phyloP scores from a whole-genome alignment of 306 rosid species.

The Trichosanthes cucumerina region DNA sequence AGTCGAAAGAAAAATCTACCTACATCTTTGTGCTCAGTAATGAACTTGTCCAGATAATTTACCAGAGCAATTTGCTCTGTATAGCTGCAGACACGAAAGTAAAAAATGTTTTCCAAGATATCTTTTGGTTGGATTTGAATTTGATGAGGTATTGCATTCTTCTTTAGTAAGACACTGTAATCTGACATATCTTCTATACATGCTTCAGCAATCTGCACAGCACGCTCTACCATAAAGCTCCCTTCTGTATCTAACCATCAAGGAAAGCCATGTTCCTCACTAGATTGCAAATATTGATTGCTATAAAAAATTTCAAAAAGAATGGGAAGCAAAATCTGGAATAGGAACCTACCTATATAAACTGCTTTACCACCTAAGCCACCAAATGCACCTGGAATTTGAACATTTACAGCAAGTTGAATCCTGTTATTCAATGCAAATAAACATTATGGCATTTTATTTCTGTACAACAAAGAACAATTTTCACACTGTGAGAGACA shows the following conservation, averaged over 20 bases:
- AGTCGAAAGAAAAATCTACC: conserved; percentile 16
- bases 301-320: conserved; percentile 9
- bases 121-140: conserved; percentile 44
- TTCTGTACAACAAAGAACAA: not conserved
- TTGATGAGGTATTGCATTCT: conserved; percentile 32
- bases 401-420: conserved; percentile 92
- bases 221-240: conserved; percentile 95
- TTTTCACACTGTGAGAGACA: not conserved
- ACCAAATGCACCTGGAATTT: conserved; percentile 69
- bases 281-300: conserved; percentile 4
- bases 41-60: conserved; percentile 73
- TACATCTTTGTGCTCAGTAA: conserved; percentile 77
- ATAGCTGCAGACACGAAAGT: conserved; percentile 82
- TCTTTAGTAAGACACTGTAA: conserved; percentile 34
- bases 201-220: conserved; percentile 81
- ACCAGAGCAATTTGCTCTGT: conserved; percentile 83
- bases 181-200: conserved; percentile 61
- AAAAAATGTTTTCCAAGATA: conserved; percentile 66
- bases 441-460: not conserved
- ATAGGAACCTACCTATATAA: conserved; percentile 50
- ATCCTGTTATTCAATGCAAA: conserved; percentile 40
- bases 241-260: conserved; percentile 75
- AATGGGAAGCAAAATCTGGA: conserved; percentile 10
- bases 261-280: conserved; percentile 9
- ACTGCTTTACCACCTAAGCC: conserved; percentile 87